phyloP scores from a whole-genome alignment of 495 filamentous ascomycete genomes.

The Penicillium odoratum region DNA sequence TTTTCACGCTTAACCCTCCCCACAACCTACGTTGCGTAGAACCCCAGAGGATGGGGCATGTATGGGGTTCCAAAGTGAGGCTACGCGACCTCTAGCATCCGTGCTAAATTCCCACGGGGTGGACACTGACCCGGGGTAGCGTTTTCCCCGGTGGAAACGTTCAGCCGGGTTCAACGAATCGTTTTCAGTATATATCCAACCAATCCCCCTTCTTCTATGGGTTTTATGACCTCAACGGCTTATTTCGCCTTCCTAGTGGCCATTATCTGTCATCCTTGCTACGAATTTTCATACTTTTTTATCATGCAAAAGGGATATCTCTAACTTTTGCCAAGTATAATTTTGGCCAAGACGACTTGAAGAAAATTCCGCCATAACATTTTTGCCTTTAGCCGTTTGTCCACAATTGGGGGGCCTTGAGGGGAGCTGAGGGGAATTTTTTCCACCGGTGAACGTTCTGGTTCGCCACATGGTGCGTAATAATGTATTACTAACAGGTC shows the following conservation, averaged over 20 bases:
- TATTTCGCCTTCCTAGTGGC: not conserved
- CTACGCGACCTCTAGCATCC: conserved; percentile 10
- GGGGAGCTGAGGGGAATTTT: not conserved
- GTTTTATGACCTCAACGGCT: not conserved
- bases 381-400: conserved; percentile 17
- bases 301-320: too few relatives aligned
- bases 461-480: conserved; percentile 19
- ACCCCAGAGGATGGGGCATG: conserved; percentile 34
- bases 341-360: not conserved
- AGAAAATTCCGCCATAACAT: not conserved
- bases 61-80: conserved; percentile 29
- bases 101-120: conserved; percentile 21
- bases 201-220: conserved; percentile 19
- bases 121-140: conserved; percentile 32
- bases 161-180: conserved; percentile 26
- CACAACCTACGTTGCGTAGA: conserved; percentile 32
- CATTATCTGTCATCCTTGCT: not conserved
- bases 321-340: too few relatives aligned
- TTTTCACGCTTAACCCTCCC: conserved; percentile 22
- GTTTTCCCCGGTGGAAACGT: conserved; percentile 37
- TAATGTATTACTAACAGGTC: conserved; percentile 3
- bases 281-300: not conserved
- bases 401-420: not conserved
- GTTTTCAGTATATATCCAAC: conserved; percentile 25
- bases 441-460: conserved; percentile 12